Evolutionary conservation across 305 asterid species (phyloP).

Genomic region (Solanum hybrid): DNA sequence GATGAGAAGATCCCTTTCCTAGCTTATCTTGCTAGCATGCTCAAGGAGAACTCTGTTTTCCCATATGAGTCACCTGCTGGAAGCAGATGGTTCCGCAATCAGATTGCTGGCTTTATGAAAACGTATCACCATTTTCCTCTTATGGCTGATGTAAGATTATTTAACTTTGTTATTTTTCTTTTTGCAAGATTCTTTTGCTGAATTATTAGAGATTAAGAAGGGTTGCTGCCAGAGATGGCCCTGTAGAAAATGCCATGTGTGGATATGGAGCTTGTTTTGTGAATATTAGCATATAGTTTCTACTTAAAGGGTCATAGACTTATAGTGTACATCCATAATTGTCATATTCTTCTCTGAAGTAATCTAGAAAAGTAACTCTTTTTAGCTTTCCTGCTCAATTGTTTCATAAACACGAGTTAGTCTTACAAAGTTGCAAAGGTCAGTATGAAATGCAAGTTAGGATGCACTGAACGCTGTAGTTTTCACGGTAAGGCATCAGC

Average conservation of each 20-base stretch:
- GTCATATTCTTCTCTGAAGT: background rate
- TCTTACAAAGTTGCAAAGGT: background rate
- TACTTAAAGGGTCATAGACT: background rate
- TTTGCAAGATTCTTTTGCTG: background rate
- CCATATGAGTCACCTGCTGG: constrained; percentile 96
- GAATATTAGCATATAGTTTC: background rate
- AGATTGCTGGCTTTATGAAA: constrained; percentile 80
- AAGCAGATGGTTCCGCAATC: constrained; percentile 78
- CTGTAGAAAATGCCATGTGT: background rate
- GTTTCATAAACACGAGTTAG: background rate
- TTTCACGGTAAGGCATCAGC: background rate
- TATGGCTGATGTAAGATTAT: constrained; percentile 71
- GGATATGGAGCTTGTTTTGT: background rate
- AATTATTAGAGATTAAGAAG: background rate
- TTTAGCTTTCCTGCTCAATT: background rate
- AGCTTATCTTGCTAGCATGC: constrained; percentile 84
- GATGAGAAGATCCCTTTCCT: constrained; percentile 97
- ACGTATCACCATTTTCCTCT: constrained; percentile 93
- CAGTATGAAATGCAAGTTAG: background rate
- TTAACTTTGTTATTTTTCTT: background rate
- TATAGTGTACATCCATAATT: background rate
- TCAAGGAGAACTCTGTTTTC: constrained; percentile 67
- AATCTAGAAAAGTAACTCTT: background rate
- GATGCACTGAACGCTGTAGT: background rate
- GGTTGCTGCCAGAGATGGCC: background rate